Evolutionary conservation across 306 rosid species (phyloP).

Genomic region (Prunus mira): DNA sequence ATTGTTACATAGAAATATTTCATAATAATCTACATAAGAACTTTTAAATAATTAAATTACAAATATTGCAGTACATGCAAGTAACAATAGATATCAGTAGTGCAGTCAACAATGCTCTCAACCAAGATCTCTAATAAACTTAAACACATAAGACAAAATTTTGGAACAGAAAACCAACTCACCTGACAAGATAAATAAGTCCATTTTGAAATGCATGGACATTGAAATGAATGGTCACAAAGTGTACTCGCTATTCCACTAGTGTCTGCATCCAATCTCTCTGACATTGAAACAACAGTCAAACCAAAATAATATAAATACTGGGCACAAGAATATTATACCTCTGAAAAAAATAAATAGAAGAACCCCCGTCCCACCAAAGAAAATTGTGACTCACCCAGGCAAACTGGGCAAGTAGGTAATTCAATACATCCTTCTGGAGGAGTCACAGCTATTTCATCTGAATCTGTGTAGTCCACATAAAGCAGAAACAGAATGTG

Average conservation of each 20-base stretch:
- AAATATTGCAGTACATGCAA: neutral
- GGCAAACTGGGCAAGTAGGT: conserved; percentile 95
- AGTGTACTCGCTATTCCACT: conserved; percentile 80
- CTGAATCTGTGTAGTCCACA: conserved; percentile 79
- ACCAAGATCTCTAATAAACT: conserved; percentile 10
- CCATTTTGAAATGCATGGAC: conserved; percentile 96
- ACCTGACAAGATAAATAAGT: conserved; percentile 89
- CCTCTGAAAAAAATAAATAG: neutral
- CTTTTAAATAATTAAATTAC: neutral
- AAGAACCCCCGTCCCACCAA: conserved; percentile 3
- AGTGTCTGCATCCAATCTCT: conserved; percentile 71
- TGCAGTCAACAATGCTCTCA: conserved; percentile 12
- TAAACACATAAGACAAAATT: neutral
- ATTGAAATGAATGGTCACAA: conserved; percentile 91
- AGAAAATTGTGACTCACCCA: conserved; percentile 52
- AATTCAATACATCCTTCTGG: conserved; percentile 69
- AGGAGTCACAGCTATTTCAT: conserved; percentile 73
- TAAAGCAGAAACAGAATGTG: conserved; percentile 66
- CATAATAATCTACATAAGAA: neutral
- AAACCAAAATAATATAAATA: conserved; percentile 15
- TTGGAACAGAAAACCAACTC: conserved; percentile 26
- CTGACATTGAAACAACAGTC: conserved; percentile 39
- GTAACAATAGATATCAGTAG: neutral
- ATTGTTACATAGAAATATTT: neutral
- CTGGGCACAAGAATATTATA: conserved; percentile 8